phyloP scores from a whole-genome alignment of 139 green algal species.

The Spirogloea muscicola region DNA sequence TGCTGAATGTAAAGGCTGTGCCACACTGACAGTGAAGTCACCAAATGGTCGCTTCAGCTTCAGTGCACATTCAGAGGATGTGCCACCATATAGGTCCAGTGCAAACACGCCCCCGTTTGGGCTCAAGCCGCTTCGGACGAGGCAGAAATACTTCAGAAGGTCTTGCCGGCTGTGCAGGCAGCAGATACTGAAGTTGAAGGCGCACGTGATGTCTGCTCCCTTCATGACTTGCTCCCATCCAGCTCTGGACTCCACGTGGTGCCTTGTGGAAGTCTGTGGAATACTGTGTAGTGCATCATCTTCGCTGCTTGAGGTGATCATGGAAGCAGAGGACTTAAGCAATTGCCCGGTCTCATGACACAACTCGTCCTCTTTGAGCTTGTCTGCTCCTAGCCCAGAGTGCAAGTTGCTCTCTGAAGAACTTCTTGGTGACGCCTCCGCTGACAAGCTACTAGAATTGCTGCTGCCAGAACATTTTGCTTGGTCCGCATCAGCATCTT shows the following conservation, averaged over 20 bases:
- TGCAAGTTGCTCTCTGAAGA: background rate
- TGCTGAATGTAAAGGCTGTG: background rate
- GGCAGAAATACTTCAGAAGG: slow-evolving; percentile 30
- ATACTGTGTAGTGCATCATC: too few relatives aligned
- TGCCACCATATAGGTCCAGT: slow-evolving; percentile 41
- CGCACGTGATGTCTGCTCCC: slow-evolving; percentile 36
- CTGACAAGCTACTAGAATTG: background rate
- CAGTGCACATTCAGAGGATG: slow-evolving; percentile 20
- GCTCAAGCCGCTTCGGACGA: background rate
- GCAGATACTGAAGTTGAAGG: slow-evolving; percentile 47
- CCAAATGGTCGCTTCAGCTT: slow-evolving; percentile 24
- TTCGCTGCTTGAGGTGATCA: too few relatives aligned
- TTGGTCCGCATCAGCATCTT: background rate
- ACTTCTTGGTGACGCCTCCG: background rate
- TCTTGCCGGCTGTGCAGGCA: slow-evolving; percentile 26
- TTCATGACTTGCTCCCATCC: background rate
- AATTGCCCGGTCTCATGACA: background rate
- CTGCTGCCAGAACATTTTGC: background rate
- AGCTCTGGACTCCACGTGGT: background rate
- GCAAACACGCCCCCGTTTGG: slow-evolving; percentile 34
- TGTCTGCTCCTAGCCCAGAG: background rate
- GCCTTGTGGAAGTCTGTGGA: background rate
- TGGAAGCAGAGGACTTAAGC: too few relatives aligned
- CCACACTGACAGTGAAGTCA: slow-evolving; percentile 33
- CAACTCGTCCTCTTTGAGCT: background rate